A percentile compares a stretch with the other conserved stretches of the same genome.
Conservation (phyloP, 768 basidiomycete genomes). For the Collybiopsis confluens region DNA sequence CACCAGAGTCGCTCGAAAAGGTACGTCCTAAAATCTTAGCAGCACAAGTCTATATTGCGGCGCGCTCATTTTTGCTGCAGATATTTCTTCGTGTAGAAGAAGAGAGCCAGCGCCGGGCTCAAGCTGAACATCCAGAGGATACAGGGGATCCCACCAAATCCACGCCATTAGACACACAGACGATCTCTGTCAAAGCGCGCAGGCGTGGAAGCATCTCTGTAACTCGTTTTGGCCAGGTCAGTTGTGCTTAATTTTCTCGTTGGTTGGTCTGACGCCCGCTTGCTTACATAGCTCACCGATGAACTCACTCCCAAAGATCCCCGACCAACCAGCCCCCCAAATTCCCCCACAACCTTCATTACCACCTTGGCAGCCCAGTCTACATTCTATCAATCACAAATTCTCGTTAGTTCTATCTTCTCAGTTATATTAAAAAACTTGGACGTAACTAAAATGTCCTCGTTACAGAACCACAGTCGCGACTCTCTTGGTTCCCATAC, state of each 20-base stretch:
- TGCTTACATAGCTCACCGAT: constrained; percentile 14
- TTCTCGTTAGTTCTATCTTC: constrained; percentile 13
- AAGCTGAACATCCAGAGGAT: constrained; percentile 21
- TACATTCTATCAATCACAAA: constrained; percentile 44
- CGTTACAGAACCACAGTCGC: constrained; percentile 36
- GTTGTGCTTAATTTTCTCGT: constrained; percentile 11
- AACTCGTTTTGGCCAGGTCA: constrained; percentile 58
- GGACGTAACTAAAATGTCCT: constrained; percentile 8
- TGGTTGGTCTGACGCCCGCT: constrained; percentile 4
- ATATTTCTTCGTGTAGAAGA: constrained; percentile 57
- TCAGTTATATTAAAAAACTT: constrained; percentile 2
- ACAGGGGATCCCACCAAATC: constrained; percentile 2
- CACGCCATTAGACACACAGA: constrained; percentile 19
- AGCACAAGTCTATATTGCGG: background rate
- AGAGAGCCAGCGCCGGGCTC: constrained; percentile 48
- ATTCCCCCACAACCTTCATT: constrained; percentile 29
- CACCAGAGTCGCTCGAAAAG: constrained; percentile 8
- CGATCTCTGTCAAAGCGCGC: constrained; percentile 25
- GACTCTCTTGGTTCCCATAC: constrained; percentile 40
- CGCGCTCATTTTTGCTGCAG: constrained; percentile 23
- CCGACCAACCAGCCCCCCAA: constrained; percentile 19
- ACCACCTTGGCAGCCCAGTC: constrained; percentile 40
- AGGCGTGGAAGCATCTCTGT: constrained; percentile 53
- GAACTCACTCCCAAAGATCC: constrained; percentile 15
- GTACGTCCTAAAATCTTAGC: background rate